Evolutionary conservation across 768 basidiomycete genomes (phyloP).

Genomic region (Termitomyces sp.): DNA sequence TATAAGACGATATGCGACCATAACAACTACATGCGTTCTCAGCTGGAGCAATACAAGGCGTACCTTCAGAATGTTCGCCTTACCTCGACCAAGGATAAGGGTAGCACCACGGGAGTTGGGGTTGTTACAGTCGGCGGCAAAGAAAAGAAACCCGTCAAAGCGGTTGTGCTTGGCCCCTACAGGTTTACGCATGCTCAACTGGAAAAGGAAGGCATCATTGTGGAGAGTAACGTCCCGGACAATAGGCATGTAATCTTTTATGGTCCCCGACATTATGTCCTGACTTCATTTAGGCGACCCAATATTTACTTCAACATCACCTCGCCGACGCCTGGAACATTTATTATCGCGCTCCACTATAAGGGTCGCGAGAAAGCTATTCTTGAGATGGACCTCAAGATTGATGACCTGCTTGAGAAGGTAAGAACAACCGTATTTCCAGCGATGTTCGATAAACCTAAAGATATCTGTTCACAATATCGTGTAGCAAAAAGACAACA

Average conservation of each 20-base stretch:
- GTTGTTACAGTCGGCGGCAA: conserved; percentile 96
- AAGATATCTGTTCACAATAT: conserved; percentile 1
- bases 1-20: conserved; percentile 99
- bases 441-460: background rate
- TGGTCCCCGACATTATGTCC: background rate
- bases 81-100: conserved; percentile 86
- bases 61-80: conserved; percentile 97
- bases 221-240: conserved; percentile 98
- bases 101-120: conserved; percentile 83
- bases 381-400: conserved; percentile 99
- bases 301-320: conserved; percentile 99
- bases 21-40: conserved; percentile 93
- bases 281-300: conserved; percentile 60
- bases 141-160: conserved; percentile 90
- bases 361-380: conserved; percentile 99
- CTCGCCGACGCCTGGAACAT: conserved; percentile 96
- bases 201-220: conserved; percentile 99
- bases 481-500: conserved; percentile 95
- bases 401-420: conserved; percentile 97
- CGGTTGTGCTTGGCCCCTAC: conserved; percentile 89
- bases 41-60: conserved; percentile 99
- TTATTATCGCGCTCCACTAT: conserved; percentile 98
- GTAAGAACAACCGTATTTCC: conserved; percentile 38
- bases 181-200: conserved; percentile 97
- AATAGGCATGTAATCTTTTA: conserved; percentile 65